phyloP scores from a whole-genome alignment of 208 protist genomes.

The Trypanosoma lewisi region DNA sequence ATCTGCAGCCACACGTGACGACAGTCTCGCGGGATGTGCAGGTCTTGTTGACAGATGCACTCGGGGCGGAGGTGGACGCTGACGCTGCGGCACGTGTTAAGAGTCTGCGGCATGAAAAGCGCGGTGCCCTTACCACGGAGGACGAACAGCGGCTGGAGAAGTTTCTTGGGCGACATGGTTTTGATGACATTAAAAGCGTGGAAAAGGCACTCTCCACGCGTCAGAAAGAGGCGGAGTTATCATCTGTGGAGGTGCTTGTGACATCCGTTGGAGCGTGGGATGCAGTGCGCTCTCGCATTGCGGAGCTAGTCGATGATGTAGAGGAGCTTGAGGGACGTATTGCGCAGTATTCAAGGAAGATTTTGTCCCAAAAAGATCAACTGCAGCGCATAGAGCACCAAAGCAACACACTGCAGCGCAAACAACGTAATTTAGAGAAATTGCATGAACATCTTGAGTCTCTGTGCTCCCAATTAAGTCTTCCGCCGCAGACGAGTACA shows the following conservation, averaged over 20 bases:
- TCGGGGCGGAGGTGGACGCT: slow-evolving; percentile 56
- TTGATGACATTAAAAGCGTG: slow-evolving; percentile 78
- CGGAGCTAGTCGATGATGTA: slow-evolving; percentile 60
- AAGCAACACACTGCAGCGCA: slow-evolving; percentile 79
- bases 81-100: slow-evolving; percentile 73
- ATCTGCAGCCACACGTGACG: slow-evolving; percentile 17
- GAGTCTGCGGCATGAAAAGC: slow-evolving; percentile 65
- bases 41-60: slow-evolving; percentile 42
- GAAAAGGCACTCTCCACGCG: slow-evolving; percentile 59
- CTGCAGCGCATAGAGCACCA: slow-evolving; percentile 84
- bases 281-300: slow-evolving; percentile 51
- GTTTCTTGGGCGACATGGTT: slow-evolving; percentile 46
- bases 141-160: slow-evolving; percentile 76
- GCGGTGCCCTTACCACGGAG: slow-evolving; percentile 56
- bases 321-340: slow-evolving; percentile 78
- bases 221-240: slow-evolving; percentile 77
- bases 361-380: slow-evolving; percentile 72
- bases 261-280: slow-evolving; percentile 50
- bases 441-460: slow-evolving; percentile 65
- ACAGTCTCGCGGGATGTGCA: slow-evolving; percentile 34
- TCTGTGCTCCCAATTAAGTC: slow-evolving; percentile 63
- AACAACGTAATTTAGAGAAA: slow-evolving; percentile 70
- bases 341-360: slow-evolving; percentile 64
- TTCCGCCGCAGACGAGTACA: slow-evolving; percentile 39
- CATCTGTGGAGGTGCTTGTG: slow-evolving; percentile 59